phyloP scores from a whole-genome alignment of 1,139 yeast species.

The Neolecta irregularis region DNA sequence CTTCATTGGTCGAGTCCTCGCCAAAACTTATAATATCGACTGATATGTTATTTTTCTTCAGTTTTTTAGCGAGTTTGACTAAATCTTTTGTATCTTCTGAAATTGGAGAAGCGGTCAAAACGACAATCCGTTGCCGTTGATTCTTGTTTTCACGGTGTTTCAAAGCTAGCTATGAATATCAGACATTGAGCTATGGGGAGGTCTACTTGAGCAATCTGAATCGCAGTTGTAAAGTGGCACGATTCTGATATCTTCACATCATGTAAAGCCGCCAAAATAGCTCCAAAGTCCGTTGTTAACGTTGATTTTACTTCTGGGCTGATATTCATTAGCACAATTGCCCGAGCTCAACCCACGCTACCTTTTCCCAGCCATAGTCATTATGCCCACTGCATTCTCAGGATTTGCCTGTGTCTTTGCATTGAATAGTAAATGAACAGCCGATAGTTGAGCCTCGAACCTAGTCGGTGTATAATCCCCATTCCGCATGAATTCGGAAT shows the following conservation, averaged over 20 bases:
- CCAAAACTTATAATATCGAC: constrained; percentile 87
- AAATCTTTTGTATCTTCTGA: constrained; percentile 54
- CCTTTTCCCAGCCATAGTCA: constrained; percentile 48
- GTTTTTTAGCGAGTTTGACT: constrained; percentile 72
- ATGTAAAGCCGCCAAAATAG: constrained; percentile 73
- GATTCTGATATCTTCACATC: constrained; percentile 62
- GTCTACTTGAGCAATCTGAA: constrained; percentile 74
- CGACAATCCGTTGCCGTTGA: constrained; percentile 79
- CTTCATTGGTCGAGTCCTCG: constrained; percentile 52
- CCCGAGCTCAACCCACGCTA: constrained; percentile 3
- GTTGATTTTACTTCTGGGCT: constrained; percentile 74
- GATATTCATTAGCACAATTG: not conserved
- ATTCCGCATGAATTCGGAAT: constrained; percentile 88
- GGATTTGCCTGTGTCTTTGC: constrained; percentile 80
- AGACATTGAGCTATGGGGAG: not conserved
- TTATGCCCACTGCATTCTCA: constrained; percentile 73
- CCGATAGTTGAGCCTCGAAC: constrained; percentile 82
- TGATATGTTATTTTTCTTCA: constrained; percentile 87
- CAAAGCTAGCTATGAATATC: constrained; percentile 41
- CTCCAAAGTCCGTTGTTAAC: constrained; percentile 75
- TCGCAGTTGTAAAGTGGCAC: constrained; percentile 60
- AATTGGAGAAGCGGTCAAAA: constrained; percentile 81
- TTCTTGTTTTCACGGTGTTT: constrained; percentile 92
- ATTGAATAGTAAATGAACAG: constrained; percentile 80
- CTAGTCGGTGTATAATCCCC: constrained; percentile 87